Percentiles rank a stretch among this genome's conserved stretches.
These are phyloP conservation scores for Oropetium thomaeum DNA, from an alignment of 176 grass and related monocot species.

Conservation along the genomic window DNA sequence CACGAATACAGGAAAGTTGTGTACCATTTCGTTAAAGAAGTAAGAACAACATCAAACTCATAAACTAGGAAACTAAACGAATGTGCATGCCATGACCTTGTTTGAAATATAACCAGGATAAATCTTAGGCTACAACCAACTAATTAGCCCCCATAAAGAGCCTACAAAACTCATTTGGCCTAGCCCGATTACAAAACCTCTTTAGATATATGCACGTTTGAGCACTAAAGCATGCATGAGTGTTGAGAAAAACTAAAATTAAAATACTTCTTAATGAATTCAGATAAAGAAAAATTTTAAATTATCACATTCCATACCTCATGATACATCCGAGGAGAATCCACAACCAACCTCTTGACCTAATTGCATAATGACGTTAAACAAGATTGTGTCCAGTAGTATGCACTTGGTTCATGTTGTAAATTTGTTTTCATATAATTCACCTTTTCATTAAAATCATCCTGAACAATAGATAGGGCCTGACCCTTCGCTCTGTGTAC, in stretches of 20 bases:
- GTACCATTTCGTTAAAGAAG: not conserved
- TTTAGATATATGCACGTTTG: not conserved
- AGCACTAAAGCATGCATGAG: conserved; percentile 6
- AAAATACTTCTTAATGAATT: conserved; percentile 25
- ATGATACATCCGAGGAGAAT: conserved; percentile 91
- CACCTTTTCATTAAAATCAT: conserved; percentile 99
- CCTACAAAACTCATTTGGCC: not conserved
- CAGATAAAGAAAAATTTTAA: not conserved
- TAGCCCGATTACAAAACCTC: conserved; percentile 7
- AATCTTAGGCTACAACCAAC: not conserved
- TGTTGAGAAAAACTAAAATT: not conserved
- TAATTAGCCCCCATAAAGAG: not conserved
- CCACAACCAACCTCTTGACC: conserved; percentile 84
- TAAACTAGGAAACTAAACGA: not conserved
- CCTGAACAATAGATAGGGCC: conserved; percentile 84
- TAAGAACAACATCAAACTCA: not conserved
- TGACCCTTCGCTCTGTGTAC: conserved; percentile 79
- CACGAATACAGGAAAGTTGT: not conserved
- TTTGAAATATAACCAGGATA: not conserved
- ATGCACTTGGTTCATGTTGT: not conserved
- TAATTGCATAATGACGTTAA: conserved; percentile 38
- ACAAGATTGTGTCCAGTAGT: conserved; percentile 27
- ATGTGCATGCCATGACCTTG: not conserved
- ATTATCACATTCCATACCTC: conserved; percentile 47
- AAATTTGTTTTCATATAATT: conserved; percentile 23